Conservation (phyloP, 164 flowering plant species). For the Umbilicus rupestris region DNA sequence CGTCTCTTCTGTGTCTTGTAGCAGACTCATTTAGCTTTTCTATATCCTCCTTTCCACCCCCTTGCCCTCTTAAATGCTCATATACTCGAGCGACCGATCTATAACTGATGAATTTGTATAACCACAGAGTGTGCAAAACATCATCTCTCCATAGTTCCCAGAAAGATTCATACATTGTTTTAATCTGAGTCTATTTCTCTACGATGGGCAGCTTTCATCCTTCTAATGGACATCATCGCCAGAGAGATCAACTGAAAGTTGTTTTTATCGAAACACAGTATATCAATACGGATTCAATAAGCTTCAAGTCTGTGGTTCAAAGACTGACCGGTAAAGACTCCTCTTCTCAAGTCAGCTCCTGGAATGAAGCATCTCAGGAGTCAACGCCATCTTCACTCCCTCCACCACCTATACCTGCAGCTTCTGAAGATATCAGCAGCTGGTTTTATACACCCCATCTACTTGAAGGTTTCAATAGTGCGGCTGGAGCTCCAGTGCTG, state of each 20-base stretch:
- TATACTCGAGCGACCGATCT: not conserved
- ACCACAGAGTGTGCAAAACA: not conserved
- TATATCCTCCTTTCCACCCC: not conserved
- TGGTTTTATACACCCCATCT: not conserved
- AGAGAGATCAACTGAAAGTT: constrained; percentile 21
- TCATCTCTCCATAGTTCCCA: not conserved
- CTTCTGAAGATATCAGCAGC: not conserved
- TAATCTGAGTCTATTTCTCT: not conserved
- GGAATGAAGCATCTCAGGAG: not conserved
- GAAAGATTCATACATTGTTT: not conserved
- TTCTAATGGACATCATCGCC: not conserved
- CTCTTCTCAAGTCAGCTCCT: not conserved
- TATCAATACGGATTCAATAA: constrained; percentile 35
- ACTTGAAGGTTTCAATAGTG: not conserved
- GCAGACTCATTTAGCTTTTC: not conserved
- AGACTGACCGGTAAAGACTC: constrained; percentile 57
- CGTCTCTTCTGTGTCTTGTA: not conserved
- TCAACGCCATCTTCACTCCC: not conserved
- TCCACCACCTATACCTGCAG: too few relatives aligned
- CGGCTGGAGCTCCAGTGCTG: not conserved
- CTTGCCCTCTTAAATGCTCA: not conserved
- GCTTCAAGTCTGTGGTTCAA: constrained; percentile 66
- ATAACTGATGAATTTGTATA: not conserved
- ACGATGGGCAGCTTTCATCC: not conserved
- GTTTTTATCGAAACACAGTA: constrained; percentile 37